Conservation (phyloP, 73 alveolate species). For the Stentor coeruleus region DNA sequence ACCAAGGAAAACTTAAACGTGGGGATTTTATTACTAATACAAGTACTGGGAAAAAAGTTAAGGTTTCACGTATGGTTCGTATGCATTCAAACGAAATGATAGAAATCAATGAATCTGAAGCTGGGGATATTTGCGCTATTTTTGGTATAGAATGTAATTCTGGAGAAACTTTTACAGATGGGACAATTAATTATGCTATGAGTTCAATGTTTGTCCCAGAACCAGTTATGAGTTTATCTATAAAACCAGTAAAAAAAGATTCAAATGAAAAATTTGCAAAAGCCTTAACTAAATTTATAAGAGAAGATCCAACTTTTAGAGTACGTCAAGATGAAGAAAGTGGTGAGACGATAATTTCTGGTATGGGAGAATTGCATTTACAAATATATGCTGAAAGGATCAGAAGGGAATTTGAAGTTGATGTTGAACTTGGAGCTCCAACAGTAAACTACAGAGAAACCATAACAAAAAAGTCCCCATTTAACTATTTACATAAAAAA, state of each 20-base stretch:
- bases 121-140: conserved; percentile 94
- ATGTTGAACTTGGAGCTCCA: conserved; percentile 83
- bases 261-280: conserved; percentile 51
- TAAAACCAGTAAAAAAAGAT: conserved; percentile 61
- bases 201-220: conserved; percentile 86
- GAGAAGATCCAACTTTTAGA: conserved; percentile 91
- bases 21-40: conserved; percentile 70
- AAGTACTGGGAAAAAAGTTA: conserved; percentile 65
- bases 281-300: conserved; percentile 65
- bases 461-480: conserved; percentile 49
- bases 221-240: conserved; percentile 79
- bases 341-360: conserved; percentile 91
- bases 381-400: conserved; percentile 87
- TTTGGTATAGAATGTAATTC: conserved; percentile 93
- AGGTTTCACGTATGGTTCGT: conserved; percentile 78
- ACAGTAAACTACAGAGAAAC: conserved; percentile 94
- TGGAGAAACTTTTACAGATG: conserved; percentile 86
- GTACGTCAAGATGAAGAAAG: conserved; percentile 78
- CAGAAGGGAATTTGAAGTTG: conserved; percentile 86
- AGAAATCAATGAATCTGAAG: conserved; percentile 83
- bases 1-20: conserved; percentile 82
- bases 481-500: conserved; percentile 86
- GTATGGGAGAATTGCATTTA: conserved; percentile 97
- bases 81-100: conserved; percentile 94
- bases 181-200: conserved; percentile 41